Percentiles rank a stretch among this genome's conserved stretches.
Conservation (phyloP, 169 alveolate species). For the Cryptosporidium bovis region DNA sequence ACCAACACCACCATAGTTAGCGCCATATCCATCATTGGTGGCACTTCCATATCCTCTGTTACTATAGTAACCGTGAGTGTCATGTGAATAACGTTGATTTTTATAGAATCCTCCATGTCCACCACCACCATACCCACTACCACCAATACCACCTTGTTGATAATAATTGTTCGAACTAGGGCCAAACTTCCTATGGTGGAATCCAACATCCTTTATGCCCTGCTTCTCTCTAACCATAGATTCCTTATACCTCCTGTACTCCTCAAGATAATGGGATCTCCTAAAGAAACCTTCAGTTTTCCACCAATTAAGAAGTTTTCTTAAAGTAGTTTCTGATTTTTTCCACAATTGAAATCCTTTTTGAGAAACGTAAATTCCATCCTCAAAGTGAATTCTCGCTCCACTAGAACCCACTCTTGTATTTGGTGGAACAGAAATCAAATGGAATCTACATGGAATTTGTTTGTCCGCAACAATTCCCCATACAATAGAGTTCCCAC, state of each 20-base stretch:
- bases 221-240: constrained; percentile 70
- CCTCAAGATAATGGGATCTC: constrained; percentile 43
- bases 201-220: constrained; percentile 1
- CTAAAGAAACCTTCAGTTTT: constrained; percentile 68
- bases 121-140: background rate
- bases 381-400: constrained; percentile 71
- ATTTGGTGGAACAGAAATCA: constrained; percentile 70
- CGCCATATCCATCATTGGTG: too few relatives aligned
- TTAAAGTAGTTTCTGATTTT: constrained; percentile 51
- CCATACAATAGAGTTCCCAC: constrained; percentile 74
- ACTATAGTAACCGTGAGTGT: background rate
- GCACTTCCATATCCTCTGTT: too few relatives aligned
- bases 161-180: background rate
- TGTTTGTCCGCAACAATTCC: constrained; percentile 63
- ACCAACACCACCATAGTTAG: too few relatives aligned
- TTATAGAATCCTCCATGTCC: background rate
- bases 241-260: constrained; percentile 61
- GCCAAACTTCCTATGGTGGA: background rate
- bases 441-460: constrained; percentile 74
- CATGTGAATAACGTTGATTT: background rate
- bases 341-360: constrained; percentile 70
- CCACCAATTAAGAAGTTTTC: constrained; percentile 71
- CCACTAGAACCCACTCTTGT: constrained; percentile 69
- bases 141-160: background rate
- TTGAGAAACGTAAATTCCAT: constrained; percentile 45